Conservation (phyloP, 2,329 filamentous ascomycete genomes). For the Biscogniauxia mediterranea region DNA sequence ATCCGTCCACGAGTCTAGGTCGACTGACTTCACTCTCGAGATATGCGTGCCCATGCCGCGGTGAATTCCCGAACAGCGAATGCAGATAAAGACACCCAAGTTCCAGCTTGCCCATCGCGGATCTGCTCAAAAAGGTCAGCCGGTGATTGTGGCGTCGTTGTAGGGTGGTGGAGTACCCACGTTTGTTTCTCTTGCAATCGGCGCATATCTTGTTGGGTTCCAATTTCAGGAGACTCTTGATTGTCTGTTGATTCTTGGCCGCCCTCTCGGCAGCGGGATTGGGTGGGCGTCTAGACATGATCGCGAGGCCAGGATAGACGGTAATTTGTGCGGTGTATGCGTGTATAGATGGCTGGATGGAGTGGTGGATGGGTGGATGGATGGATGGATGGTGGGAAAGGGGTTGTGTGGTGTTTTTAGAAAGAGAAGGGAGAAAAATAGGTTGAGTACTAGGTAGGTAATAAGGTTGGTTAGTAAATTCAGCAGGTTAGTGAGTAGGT, state of each 20-base stretch:
- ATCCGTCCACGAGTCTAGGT: slow-evolving; percentile 97
- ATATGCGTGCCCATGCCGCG: slow-evolving; percentile 99
- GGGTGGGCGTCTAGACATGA: slow-evolving; percentile 75
- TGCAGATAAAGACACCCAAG: slow-evolving; percentile 94
- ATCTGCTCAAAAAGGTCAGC: slow-evolving; percentile 51
- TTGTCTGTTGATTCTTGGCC: slow-evolving; percentile 88
- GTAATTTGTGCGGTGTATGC: not conserved
- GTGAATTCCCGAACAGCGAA: slow-evolving; percentile 97
- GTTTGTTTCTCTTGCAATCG: slow-evolving; percentile 98
- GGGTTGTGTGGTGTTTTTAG: not conserved
- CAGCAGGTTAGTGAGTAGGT: not conserved
- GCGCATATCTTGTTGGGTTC: slow-evolving; percentile 96
- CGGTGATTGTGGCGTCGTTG: slow-evolving; percentile 3
- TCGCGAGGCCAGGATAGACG: slow-evolving; percentile 16
- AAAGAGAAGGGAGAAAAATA: slow-evolving; percentile 1
- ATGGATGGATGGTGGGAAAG: slow-evolving; percentile 2
- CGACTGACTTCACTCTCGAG: slow-evolving; percentile 95
- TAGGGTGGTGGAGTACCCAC: slow-evolving; percentile 48
- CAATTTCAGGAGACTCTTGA: slow-evolving; percentile 92
- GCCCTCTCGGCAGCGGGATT: slow-evolving; percentile 83
- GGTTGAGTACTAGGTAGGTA: not conserved
- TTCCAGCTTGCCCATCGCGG: slow-evolving; percentile 99
- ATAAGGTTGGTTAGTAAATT: not conserved
- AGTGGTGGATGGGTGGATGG: not conserved
- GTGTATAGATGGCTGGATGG: not conserved